A percentile compares a stretch with the other conserved stretches of the same genome.
phyloP scores from a whole-genome alignment of 176 grass and related monocot species.

The Typha latifolia region DNA sequence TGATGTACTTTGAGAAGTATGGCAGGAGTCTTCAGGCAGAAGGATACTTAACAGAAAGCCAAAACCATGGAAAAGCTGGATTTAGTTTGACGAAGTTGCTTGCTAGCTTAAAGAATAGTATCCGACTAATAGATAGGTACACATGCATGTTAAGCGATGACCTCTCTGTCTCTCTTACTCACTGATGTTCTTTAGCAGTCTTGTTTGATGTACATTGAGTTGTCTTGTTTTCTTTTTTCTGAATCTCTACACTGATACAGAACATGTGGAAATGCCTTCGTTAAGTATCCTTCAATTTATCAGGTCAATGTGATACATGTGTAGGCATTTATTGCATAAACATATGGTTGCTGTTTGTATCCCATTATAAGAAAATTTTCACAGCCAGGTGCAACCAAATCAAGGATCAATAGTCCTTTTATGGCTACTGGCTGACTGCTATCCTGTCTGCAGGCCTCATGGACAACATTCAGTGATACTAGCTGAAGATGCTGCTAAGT shows the following conservation, averaged over 20 bases:
- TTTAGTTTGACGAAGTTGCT: constrained; percentile 81
- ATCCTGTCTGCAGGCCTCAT: constrained; percentile 43
- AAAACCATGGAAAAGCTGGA: constrained; percentile 67
- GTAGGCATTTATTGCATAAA: no score
- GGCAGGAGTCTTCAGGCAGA: constrained; percentile 73
- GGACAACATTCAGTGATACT: constrained; percentile 78
- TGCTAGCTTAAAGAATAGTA: constrained; percentile 53
- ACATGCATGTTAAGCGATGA: not conserved
- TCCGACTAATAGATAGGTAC: constrained; percentile 68
- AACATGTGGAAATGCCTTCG: no score
- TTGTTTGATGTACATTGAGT: no score
- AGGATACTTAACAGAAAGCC: constrained; percentile 83
- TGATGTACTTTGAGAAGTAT: constrained; percentile 69
- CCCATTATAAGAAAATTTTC: not conserved
- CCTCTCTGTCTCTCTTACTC: not conserved
- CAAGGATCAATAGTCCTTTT: not conserved
- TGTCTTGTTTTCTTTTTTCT: no score
- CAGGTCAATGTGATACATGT: no score
- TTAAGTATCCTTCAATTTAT: no score
- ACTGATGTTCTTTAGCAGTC: no score
- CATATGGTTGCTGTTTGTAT: not conserved
- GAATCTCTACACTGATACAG: no score
- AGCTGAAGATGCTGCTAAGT: constrained; percentile 56
- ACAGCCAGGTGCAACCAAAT: not conserved
- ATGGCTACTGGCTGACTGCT: not conserved